Percentiles rank a stretch among this genome's conserved stretches.
phyloP scores from a whole-genome alignment of 2,329 filamentous ascomycete species.

The Ceratocystis eucalypticola region DNA sequence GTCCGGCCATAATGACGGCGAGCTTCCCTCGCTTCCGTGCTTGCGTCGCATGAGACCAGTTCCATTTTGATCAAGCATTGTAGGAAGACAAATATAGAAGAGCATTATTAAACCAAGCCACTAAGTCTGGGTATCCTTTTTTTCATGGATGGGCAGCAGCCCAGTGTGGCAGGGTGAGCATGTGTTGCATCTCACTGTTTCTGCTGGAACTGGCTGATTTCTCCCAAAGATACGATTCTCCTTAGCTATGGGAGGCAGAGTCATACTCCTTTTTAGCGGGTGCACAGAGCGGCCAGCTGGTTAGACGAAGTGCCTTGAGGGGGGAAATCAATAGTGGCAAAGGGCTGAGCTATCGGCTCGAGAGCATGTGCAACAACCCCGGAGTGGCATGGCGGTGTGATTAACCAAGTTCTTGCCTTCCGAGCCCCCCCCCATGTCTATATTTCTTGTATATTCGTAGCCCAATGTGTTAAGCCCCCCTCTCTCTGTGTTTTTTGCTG shows the following conservation, averaged over 20 bases:
- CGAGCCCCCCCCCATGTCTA: constrained; percentile 2
- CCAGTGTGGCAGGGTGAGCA: background rate
- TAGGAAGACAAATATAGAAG: background rate
- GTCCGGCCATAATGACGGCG: background rate
- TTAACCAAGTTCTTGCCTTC: background rate
- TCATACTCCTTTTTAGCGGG: background rate
- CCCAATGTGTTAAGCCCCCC: background rate
- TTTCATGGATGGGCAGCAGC: background rate
- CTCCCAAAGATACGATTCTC: background rate
- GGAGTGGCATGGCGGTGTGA: background rate
- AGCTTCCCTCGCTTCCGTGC: background rate
- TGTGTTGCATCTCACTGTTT: background rate
- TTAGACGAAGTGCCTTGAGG: background rate
- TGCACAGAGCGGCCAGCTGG: background rate
- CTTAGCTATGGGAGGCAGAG: background rate
- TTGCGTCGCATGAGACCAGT: background rate
- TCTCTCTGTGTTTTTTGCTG: too few species aligned
- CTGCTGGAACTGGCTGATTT: background rate
- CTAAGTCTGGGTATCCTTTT: background rate
- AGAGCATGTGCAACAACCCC: background rate
- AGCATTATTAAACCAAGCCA: background rate
- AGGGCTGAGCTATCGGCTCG: background rate
- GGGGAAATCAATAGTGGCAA: background rate
- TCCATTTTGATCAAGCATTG: background rate
- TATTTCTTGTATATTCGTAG: background rate